Conservation (phyloP, 108 stramenopile genomes). For the Seminavis robusta region DNA sequence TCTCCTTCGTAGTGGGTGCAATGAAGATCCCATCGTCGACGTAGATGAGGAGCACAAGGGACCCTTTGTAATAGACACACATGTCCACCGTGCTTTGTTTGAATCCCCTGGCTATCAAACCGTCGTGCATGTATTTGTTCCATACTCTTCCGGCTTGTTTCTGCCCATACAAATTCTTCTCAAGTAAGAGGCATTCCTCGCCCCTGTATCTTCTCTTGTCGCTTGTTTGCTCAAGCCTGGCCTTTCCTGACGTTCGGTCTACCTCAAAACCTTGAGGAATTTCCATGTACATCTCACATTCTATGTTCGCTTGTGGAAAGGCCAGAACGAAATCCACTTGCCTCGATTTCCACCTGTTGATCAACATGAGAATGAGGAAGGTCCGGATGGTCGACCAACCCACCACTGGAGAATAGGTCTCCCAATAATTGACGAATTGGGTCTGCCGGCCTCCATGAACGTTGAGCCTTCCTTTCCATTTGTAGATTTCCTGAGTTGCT, state of each 20-base stretch:
- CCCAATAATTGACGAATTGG: constrained; percentile 26
- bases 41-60: constrained; percentile 34
- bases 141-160: constrained; percentile 36
- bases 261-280: constrained; percentile 34
- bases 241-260: background rate
- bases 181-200: constrained; percentile 26
- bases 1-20: constrained; percentile 20
- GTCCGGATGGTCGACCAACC: constrained; percentile 33
- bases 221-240: background rate
- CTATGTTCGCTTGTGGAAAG: constrained; percentile 38
- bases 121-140: constrained; percentile 29
- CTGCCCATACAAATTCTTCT: constrained; percentile 33
- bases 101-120: constrained; percentile 21
- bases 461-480: constrained; percentile 23
- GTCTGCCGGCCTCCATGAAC: constrained; percentile 28
- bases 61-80: constrained; percentile 44
- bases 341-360: constrained; percentile 28
- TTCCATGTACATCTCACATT: constrained; percentile 39
- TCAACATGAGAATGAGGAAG: constrained; percentile 14
- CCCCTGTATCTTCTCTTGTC: background rate
- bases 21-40: constrained; percentile 42
- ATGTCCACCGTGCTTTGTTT: constrained; percentile 35
- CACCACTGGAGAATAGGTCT: constrained; percentile 50
- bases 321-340: constrained; percentile 48
- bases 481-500: constrained; percentile 19